Evolutionary conservation across 2,329 filamentous ascomycete genomes (phyloP), one percentile per base, ranked within the genome.

Genomic region (Reticulascus tulasneorum): DNA sequence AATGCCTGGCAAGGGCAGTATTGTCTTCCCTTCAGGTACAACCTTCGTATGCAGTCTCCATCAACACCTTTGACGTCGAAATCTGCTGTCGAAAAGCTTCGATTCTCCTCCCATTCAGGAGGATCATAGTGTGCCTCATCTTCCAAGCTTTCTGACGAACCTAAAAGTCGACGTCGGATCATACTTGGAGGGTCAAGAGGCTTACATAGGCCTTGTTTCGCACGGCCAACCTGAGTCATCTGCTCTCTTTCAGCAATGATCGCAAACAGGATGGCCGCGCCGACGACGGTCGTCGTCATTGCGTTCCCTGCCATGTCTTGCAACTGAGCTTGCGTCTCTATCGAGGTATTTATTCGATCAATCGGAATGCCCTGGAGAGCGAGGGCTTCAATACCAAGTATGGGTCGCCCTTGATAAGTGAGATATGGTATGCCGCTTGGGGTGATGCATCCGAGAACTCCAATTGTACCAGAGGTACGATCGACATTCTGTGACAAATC

Each of bases 271-370:
- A 85, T 69, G 0, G 75, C 73, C 2, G 74, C 67, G 4, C 80
- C 82, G 9, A 89, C 77, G 1, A 88, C 82, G 0, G 85, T 84
- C 0, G 77, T 78, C 1, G 75, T 79, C 86, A 91, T 91, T 0
- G 86, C 86, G 53, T 93, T 91, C 0, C 86, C 86, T 3, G 83
- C 84, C 3, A 91, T 62, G 45, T 88, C 77, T 44, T 82, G 77
- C 3, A 86, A 63, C 13, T 89, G 64, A 2, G 61, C 56, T 29
- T 80, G 67, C 0, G 69, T 73, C 48, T 90, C 80, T 8, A 71
- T 71, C 0, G 75, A 79, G n/a, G 88, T 67, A 1, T 78, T 62
- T 9, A 90, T 62, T 31, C 72, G 69, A 35, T 79, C 61, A 2
- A 82, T 54, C 0, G 83, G 82, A 31, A 90, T 64, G 2, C 85